phyloP scores from a whole-genome alignment of 2,329 filamentous ascomycete genomes.

The Fusarium chaquense region DNA sequence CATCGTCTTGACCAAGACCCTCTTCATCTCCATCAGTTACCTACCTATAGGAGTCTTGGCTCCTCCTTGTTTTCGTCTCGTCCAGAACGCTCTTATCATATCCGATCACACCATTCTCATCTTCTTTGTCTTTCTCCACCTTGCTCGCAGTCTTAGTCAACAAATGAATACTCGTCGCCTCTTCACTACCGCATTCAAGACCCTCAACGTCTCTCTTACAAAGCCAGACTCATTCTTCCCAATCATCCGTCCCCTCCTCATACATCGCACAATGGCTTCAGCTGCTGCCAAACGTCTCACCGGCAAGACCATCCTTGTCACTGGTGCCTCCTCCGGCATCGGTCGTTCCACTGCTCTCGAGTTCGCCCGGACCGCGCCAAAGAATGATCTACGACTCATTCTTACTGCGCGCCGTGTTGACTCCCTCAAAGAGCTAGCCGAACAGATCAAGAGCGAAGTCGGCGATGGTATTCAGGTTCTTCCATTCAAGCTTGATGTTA shows the following conservation, averaged over 20 bases:
- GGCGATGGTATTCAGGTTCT: conserved; percentile 84
- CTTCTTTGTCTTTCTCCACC: conserved; percentile 26
- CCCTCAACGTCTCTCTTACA: conserved; percentile 31
- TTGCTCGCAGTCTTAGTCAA: conserved; percentile 10
- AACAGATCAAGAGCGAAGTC: conserved; percentile 80
- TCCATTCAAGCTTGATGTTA: conserved; percentile 88
- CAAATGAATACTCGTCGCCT: conserved; percentile 41
- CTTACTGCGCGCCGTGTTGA: conserved; percentile 90
- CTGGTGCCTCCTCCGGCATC: conserved; percentile 93
- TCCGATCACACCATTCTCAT: conserved; percentile 30
- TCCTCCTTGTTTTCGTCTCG: not conserved
- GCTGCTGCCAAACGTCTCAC: conserved; percentile 84
- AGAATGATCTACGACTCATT: conserved; percentile 82
- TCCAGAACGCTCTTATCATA: conserved; percentile 18
- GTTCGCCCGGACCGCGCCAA: conserved; percentile 87
- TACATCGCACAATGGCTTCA: conserved; percentile 59
- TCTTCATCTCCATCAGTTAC: not conserved
- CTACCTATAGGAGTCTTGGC: not conserved
- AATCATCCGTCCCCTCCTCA: conserved; percentile 20
- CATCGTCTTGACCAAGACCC: not conserved
- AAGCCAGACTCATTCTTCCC: conserved; percentile 9
- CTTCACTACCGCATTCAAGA: conserved; percentile 31
- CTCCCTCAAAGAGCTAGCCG: conserved; percentile 78
- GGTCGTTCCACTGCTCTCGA: conserved; percentile 86
- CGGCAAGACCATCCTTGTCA: conserved; percentile 93